A percentile compares a stretch with the other conserved stretches of the same genome.
These are phyloP conservation scores for Malania oleifera DNA, from an alignment of 164 flowering plant species.

Conservation along the genomic window DNA sequence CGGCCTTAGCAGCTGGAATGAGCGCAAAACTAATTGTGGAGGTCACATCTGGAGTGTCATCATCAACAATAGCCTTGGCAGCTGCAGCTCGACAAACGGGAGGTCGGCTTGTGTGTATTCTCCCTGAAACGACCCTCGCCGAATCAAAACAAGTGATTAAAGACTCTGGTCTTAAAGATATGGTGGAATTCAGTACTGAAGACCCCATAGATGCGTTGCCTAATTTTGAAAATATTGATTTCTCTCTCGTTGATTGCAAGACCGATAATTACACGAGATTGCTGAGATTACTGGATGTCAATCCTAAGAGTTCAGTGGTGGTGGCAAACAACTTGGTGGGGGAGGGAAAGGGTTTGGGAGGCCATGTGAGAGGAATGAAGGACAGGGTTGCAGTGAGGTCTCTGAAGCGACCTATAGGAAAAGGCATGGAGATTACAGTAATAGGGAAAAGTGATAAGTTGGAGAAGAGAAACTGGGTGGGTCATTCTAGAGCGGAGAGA, in stretches of 20 bases:
- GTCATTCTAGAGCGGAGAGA: conserved; percentile 2
- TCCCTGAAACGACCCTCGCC: conserved; percentile 30
- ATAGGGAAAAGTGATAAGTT: conserved; percentile 26
- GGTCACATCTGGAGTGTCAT: conserved; percentile 36
- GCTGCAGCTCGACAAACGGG: conserved; percentile 63
- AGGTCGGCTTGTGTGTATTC: conserved; percentile 53
- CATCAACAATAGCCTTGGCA: conserved; percentile 54
- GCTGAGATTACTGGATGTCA: conserved; percentile 39
- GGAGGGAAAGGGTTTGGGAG: conserved; percentile 35
- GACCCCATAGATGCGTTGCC: conserved; percentile 41
- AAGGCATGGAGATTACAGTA: conserved; percentile 55
- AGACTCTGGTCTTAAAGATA: conserved; percentile 42
- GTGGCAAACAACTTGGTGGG: conserved; percentile 48
- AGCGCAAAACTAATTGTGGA: conserved; percentile 53
- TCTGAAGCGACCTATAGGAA: conserved; percentile 47
- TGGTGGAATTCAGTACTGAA: conserved; percentile 51
- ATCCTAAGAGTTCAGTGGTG: conserved; percentile 42
- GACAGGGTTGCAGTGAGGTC: conserved; percentile 33
- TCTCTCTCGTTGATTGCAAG: conserved; percentile 49
- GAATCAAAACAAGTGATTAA: conserved; percentile 30
- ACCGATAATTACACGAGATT: conserved; percentile 28
- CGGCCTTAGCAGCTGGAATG: conserved; percentile 70
- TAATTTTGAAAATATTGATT: conserved; percentile 37
- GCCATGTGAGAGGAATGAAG: conserved; percentile 25
- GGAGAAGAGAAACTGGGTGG: conserved; percentile 13